A percentile compares a stretch with the other conserved stretches of the same genome.
Evolutionary conservation across 441 rosid species (phyloP).

Genomic region (Bocquillonia castaneifolia): DNA sequence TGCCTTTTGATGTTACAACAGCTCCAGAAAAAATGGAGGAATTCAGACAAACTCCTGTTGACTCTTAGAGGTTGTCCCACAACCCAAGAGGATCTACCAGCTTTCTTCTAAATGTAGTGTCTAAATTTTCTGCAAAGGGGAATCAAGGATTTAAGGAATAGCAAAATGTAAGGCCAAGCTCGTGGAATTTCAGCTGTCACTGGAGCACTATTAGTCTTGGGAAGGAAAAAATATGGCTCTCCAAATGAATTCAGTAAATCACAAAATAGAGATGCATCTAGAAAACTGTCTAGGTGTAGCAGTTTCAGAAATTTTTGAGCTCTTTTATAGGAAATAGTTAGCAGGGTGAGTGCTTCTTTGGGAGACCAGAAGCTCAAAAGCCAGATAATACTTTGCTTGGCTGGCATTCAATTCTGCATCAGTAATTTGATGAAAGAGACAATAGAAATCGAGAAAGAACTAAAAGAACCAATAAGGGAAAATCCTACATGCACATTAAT

Average conservation of each 20-base stretch:
- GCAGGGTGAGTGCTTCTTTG: conserved; percentile 23
- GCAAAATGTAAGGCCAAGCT: conserved; percentile 66
- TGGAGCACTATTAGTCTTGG: conserved; percentile 63
- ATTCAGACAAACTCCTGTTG: conserved; percentile 17
- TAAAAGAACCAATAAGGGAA: conserved; percentile 41
- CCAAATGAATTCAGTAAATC: conserved; percentile 51
- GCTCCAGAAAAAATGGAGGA: conserved; percentile 37
- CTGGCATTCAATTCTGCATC: conserved; percentile 57
- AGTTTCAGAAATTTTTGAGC: conserved; percentile 20
- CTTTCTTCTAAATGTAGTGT: conserved; percentile 57
- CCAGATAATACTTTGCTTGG: conserved; percentile 35
- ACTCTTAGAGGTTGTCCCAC: conserved; percentile 27
- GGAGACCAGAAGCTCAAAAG: conserved; percentile 39
- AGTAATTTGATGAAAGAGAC: conserved; percentile 49
- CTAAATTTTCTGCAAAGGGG: conserved; percentile 49
- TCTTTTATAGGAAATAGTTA: conserved; percentile 30
- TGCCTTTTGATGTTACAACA: conserved; percentile 32
- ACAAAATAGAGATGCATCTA: background rate
- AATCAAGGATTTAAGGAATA: conserved; percentile 39
- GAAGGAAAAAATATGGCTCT: conserved; percentile 54
- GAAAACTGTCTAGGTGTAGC: conserved; percentile 27
- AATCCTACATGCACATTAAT: conserved; percentile 30
- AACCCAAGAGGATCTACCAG: conserved; percentile 41
- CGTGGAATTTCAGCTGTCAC: conserved; percentile 60
- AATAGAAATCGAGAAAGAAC: conserved; percentile 39